Evolutionary conservation across 805 yeast genomes (phyloP), one percentile per base, ranked within the genome.

Genomic region (Spathaspora passalidarum): DNA sequence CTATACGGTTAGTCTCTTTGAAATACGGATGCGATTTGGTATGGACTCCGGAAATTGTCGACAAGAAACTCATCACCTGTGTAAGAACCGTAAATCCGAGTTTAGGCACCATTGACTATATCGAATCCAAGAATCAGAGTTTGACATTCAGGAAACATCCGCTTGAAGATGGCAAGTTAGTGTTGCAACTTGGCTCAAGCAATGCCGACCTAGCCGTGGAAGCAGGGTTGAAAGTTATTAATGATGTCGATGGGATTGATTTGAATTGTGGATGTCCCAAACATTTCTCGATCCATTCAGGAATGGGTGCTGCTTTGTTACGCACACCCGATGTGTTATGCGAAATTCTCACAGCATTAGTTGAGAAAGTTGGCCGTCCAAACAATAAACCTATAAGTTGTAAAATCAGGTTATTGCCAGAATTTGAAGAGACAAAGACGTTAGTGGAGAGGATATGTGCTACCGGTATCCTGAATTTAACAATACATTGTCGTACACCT

Each of bases 231-330:
- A 74, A 84, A 37, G 87, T 94, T 2, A 88, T 91, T 7, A 59
- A 73, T 1, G 98, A 94, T 63, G 98, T 94, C 2, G 90, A 81
- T 51, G 98, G 96, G 7, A 86, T 94, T 4, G 99, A 94, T 61
- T 76, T 94, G 47, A 94, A 94, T 63, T 89, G 96, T 22, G 99
- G 99, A 4, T 94, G 99, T 66, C 99, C 99, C 2, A 94, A 92
- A 62, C 97, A 90, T 54, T 94, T 94, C 58, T 86, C 96, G 1
- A 76, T 90, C 2, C 99, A 94, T 63, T 76, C 95, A 0, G 99
- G 99, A 1, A 94, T 94, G 98, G 99, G 99, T 4, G 96, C 98
- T 2, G 97, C 96, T 0, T 70, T 94, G 39, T 70, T 94, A 45
- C 71, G 75, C 25, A 88, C 91, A 0, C 97, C 98, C 0, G 96